Conservation (phyloP, 225 moss, liverwort and hornwort species). For the Rhytidiadelphus loreus region DNA sequence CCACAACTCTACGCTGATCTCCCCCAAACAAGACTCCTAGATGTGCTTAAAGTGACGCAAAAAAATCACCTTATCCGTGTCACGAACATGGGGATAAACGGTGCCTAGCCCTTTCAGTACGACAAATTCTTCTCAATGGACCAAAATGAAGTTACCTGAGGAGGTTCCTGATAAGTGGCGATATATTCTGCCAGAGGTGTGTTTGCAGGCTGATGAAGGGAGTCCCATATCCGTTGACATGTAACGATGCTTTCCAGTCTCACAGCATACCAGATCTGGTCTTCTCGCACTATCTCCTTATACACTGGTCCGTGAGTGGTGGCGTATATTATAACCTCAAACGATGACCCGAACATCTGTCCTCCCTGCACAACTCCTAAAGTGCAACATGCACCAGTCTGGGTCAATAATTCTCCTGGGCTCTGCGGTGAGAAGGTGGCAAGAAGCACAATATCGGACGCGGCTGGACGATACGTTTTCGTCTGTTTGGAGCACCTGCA, state of each 20-base stretch:
- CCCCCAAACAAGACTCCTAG: neutral
- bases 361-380: conserved; percentile 44
- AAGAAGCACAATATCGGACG: conserved; percentile 43
- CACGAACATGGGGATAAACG: neutral
- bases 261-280: conserved; percentile 30
- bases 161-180: conserved; percentile 18
- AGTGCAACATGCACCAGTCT: conserved; percentile 3
- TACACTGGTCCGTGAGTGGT: conserved; percentile 10
- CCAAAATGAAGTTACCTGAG: conserved; percentile 18
- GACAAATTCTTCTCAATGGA: neutral
- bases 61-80: no score
- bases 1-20: neutral
- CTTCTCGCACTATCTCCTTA: conserved; percentile 3
- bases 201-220: conserved; percentile 33
- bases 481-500: conserved; percentile 4
- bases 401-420: conserved; percentile 4
- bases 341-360: conserved; percentile 20
- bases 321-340: conserved; percentile 33
- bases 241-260: conserved; percentile 45
- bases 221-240: conserved; percentile 48
- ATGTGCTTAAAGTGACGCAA: neutral
- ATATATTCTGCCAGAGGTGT: conserved; percentile 30
- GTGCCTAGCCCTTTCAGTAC: neutral
- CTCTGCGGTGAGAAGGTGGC: conserved; percentile 24
- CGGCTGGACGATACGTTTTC: conserved; percentile 27